Conservation (phyloP, 1,284 basidiomycete species). For the Schizophyllum amplum region DNA sequence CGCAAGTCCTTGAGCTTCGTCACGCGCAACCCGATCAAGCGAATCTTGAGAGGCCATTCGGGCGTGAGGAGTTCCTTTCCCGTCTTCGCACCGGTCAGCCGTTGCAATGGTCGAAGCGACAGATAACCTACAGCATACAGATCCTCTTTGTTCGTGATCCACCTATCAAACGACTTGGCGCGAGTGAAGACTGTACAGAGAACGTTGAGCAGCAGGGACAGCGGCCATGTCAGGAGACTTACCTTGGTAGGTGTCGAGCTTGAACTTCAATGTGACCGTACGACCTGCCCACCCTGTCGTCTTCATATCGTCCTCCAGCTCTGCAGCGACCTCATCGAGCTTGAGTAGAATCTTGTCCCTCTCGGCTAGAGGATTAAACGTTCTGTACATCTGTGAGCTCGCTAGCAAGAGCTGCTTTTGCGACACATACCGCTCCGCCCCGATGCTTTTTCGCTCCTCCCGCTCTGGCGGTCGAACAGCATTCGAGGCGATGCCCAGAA, state of each 20-base stretch:
- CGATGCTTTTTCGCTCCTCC: conserved; percentile 84
- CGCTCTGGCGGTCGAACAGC: conserved; percentile 65
- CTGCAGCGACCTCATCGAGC: conserved; percentile 70
- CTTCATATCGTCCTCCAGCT: conserved; percentile 74
- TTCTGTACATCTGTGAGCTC: conserved; percentile 41
- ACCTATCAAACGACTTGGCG: conserved; percentile 69
- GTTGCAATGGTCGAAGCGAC: conserved; percentile 1
- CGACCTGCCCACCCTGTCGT: conserved; percentile 64
- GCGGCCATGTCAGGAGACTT: conserved; percentile 7
- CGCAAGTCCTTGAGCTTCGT: conserved; percentile 80
- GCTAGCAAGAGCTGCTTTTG: no score
- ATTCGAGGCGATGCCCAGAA: conserved; percentile 84
- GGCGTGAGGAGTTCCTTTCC: conserved; percentile 77
- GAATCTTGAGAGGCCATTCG: conserved; percentile 69
- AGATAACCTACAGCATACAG: conserved; percentile 54
- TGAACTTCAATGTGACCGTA: conserved; percentile 76
- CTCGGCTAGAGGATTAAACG: conserved; percentile 63
- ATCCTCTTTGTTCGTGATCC: conserved; percentile 73
- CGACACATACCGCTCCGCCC: conserved; percentile 84
- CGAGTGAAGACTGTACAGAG: conserved; percentile 69
- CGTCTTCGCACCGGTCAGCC: conserved; percentile 24
- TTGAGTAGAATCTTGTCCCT: conserved; percentile 63
- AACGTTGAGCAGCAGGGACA: background rate
- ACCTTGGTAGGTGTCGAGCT: conserved; percentile 76
- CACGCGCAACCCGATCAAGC: conserved; percentile 76